Percentiles rank a stretch among this genome's conserved stretches.
These are phyloP conservation scores for Casuarina glauca DNA, from an alignment of 306 rosid species.

Conservation along the genomic window DNA sequence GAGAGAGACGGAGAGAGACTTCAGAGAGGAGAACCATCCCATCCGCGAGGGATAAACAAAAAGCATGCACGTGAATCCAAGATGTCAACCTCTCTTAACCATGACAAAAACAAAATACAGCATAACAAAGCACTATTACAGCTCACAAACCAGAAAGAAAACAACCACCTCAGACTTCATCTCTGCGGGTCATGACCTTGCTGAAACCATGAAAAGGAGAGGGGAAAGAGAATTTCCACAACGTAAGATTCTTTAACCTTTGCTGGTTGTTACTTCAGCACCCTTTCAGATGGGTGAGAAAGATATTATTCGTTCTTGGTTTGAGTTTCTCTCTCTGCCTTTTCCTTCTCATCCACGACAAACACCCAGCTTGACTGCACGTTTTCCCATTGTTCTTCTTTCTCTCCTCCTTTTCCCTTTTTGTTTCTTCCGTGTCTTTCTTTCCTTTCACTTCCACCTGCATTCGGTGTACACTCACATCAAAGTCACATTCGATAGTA, in stretches of 20 bases:
- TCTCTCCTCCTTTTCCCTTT: slow-evolving; percentile 29
- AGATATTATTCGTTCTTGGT: slow-evolving; percentile 51
- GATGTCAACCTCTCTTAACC: slow-evolving; percentile 44
- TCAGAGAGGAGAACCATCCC: slow-evolving; percentile 14
- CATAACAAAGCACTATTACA: slow-evolving; percentile 17
- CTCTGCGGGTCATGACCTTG: slow-evolving; percentile 19
- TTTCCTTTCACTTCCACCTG: slow-evolving; percentile 64
- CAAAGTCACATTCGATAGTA: slow-evolving; percentile 29
- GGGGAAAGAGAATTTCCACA: slow-evolving; percentile 33
- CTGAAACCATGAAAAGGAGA: slow-evolving; percentile 25
- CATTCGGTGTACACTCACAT: slow-evolving; percentile 35
- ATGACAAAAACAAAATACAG: slow-evolving; percentile 35
- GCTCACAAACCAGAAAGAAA: slow-evolving; percentile 12
- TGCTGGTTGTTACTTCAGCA: slow-evolving; percentile 31
- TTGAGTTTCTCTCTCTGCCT: slow-evolving; percentile 54
- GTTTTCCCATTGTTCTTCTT: slow-evolving; percentile 26
- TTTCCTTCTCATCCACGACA: slow-evolving; percentile 79
- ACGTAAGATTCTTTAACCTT: slow-evolving; percentile 16
- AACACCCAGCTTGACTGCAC: slow-evolving; percentile 62
- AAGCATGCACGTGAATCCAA: slow-evolving; percentile 47
- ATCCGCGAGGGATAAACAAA: slow-evolving; percentile 31
- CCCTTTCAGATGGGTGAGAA: slow-evolving; percentile 46
- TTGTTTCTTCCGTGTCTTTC: slow-evolving; percentile 43
- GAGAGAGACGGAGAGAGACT: neutral
- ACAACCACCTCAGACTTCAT: slow-evolving; percentile 30